Evolutionary conservation across 164 flowering plant genomes (phyloP).

Genomic region (Sextonia rubra): DNA sequence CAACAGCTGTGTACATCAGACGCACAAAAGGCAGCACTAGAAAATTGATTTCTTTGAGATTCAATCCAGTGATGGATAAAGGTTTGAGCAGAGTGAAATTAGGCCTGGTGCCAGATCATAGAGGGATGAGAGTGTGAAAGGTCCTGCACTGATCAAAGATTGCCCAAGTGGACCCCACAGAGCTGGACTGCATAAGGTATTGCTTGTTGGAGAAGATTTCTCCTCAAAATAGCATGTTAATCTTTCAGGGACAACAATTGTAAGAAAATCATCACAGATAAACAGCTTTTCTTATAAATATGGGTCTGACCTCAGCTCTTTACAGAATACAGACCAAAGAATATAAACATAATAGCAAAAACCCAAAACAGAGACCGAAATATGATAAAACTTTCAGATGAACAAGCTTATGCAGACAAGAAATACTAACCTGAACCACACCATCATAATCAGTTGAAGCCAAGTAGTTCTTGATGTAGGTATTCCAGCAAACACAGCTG

Average conservation of each 20-base stretch:
- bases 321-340: background rate
- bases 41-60: too few species aligned
- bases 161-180: background rate
- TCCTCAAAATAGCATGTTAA: background rate
- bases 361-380: background rate
- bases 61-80: too few species aligned
- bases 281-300: background rate
- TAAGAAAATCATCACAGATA: conserved; percentile 1
- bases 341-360: background rate
- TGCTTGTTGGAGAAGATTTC: background rate
- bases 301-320: background rate
- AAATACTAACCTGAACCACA: conserved; percentile 71
- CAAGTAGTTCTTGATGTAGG: conserved; percentile 83
- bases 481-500: conserved; percentile 89
- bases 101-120: too few species aligned
- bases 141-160: too few species aligned
- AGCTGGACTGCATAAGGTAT: background rate
- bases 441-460: conserved; percentile 99
- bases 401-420: background rate
- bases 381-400: background rate
- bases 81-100: too few species aligned
- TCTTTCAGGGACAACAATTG: background rate
- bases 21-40: too few species aligned
- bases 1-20: too few species aligned
- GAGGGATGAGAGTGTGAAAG: too few species aligned